Evolutionary conservation across 352 stramenopile genomes (phyloP).

Genomic region (Phytophthora brassicae): DNA sequence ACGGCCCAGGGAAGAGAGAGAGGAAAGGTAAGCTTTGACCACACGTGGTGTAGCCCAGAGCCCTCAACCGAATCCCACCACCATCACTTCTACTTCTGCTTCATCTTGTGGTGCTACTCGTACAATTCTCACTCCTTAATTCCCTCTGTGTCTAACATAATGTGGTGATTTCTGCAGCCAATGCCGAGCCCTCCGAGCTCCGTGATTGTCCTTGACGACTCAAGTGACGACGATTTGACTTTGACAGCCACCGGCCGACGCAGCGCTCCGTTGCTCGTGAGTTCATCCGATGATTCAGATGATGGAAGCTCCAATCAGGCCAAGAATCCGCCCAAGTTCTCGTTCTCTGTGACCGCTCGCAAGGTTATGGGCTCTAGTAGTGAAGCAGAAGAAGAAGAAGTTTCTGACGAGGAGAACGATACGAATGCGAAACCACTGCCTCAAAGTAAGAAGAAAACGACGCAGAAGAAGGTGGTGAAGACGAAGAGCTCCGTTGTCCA

Average conservation of each 20-base stretch:
- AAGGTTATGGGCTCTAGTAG: constrained; percentile 8
- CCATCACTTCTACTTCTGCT: background rate
- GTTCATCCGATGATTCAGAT: constrained; percentile 28
- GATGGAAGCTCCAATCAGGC: constrained; percentile 1
- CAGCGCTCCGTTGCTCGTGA: constrained; percentile 13
- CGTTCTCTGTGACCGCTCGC: background rate
- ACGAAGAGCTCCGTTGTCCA: background rate
- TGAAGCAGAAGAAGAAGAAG: constrained; percentile 6
- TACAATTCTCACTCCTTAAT: background rate
- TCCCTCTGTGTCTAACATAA: constrained; percentile 11
- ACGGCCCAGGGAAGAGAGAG: constrained; percentile 16
- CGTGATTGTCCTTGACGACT: constrained; percentile 57
- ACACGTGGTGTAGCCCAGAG: background rate
- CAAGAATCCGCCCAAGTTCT: constrained; percentile 20
- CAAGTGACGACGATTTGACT: constrained; percentile 39
- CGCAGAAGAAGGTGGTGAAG: constrained; percentile 1
- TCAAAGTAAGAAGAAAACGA: constrained; percentile 1
- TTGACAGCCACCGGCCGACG: background rate
- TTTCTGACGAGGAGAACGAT: constrained; percentile 7
- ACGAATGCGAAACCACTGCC: background rate
- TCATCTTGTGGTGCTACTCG: background rate
- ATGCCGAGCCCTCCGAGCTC: constrained; percentile 32
- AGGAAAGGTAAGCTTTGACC: constrained; percentile 7
- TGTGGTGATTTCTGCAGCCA: constrained; percentile 12
- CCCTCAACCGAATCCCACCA: background rate